A percentile compares a stretch with the other conserved stretches of the same genome.
These are phyloP conservation scores for Plasmodium sp. DNA, from an alignment of 169 alveolate genomes.

Conservation along the genomic window DNA sequence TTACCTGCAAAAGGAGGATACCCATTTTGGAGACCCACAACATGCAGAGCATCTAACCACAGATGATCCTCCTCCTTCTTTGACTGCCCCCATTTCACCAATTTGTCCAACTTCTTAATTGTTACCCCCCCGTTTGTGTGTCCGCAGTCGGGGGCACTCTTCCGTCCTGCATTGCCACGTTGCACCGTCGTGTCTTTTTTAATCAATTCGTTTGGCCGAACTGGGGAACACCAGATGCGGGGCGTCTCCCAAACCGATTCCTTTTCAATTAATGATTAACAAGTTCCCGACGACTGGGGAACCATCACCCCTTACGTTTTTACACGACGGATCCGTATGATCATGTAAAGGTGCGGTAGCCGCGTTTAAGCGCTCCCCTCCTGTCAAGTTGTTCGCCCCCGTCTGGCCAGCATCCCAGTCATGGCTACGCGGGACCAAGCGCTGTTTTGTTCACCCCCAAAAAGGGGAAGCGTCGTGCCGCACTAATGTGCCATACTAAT, in stretches of 20 bases:
- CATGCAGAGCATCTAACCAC: background rate
- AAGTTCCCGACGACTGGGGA: background rate
- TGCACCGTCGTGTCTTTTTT: background rate
- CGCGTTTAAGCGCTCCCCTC: background rate
- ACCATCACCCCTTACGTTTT: background rate
- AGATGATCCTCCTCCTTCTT: background rate
- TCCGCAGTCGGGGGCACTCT: background rate
- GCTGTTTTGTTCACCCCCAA: background rate
- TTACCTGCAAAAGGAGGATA: background rate
- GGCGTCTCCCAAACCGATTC: background rate
- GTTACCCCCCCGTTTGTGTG: background rate
- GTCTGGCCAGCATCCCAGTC: background rate
- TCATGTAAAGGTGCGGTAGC: background rate
- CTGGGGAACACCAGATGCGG: background rate
- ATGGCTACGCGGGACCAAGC: background rate
- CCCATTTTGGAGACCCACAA: background rate
- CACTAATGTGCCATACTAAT: background rate
- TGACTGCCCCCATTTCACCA: background rate
- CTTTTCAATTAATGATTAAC: no score
- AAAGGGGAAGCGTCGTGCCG: background rate
- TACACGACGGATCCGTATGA: background rate
- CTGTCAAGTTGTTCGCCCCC: background rate
- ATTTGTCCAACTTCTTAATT: background rate
- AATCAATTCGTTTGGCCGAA: background rate
- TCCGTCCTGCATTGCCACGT: background rate